Base-by-base conservation (phyloP, 805 yeast genomes). In the Komagataella populi region DNA sequence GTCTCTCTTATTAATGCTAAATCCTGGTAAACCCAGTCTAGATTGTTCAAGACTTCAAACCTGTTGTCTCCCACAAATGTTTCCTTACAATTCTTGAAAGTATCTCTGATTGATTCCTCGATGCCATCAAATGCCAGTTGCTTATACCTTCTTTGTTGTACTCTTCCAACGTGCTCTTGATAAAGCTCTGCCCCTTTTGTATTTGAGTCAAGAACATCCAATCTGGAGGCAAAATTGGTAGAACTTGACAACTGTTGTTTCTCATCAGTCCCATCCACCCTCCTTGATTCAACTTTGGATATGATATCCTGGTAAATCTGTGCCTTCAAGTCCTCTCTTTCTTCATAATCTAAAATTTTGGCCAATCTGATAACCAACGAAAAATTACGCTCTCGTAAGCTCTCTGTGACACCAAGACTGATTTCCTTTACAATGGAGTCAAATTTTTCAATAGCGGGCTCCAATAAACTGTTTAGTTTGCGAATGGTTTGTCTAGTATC, bases 21-120 rank as follows among this genome's bases (percentile, higher is more conserved):
- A 59, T 91, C 97, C 56, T 84, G 83, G 63, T 84, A 87, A 17
- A 89, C 76, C 90, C 96, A 91, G 52, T 81, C 83, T 51, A 90
- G 67, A 56, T 85, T 80, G 45, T 83, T 83, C 52, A 86, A 71
- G 1, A 88, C 80, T 16, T 72, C 73, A 65, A 81, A 78, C 3
- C 55, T 53, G 6, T 51, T 55, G 49, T 74, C 77, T 6, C 39
- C 39, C 23, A 66, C 68, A 60, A 72, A 82, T 53, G 74, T 74
- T 53, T 74, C 77, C 58, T 71, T 74, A 68, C 89, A 81, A 53
- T 81, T 78, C 43, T 74, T 70, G 67, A 89, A 89, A 45, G 84
- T 83, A 18, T 81, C 85, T 23, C 67, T 70, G 10, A 90, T 75
- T 6, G 87, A 75, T 49, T 72, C 73, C 55, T 78, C 76, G 46